Conservation (phyloP, 2,329 filamentous ascomycete species). For the Colletotrichum caudatum region DNA sequence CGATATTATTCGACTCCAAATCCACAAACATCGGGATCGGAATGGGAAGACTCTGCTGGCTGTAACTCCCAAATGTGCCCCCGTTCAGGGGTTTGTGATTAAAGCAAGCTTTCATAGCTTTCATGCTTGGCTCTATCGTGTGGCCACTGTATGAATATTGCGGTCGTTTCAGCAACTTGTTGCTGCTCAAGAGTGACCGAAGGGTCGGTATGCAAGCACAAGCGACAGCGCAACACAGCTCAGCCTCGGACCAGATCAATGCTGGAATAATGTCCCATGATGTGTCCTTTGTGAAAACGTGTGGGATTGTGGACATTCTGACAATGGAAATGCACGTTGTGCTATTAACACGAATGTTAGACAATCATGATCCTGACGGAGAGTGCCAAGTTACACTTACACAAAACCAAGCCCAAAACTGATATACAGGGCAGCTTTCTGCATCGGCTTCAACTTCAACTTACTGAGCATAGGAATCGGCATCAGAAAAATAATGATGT, state of each 20-base stretch:
- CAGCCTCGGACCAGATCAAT: conserved; percentile 28
- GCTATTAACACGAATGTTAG: conserved; percentile 19
- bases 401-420: conserved; percentile 37
- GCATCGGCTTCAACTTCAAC: conserved; percentile 13
- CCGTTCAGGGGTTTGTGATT: conserved; percentile 16
- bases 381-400: neutral
- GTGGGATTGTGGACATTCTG: conserved; percentile 22
- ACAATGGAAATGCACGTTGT: conserved; percentile 32
- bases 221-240: conserved; percentile 33
- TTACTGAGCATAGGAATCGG: conserved; percentile 27
- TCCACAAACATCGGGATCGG: conserved; percentile 1
- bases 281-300: conserved; percentile 25
- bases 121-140: neutral
- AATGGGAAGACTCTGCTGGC: conserved; percentile 23
- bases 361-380: neutral
- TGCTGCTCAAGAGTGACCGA: conserved; percentile 18
- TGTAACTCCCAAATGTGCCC: conserved; percentile 21
- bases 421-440: conserved; percentile 19
- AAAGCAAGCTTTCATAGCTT: neutral
- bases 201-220: conserved; percentile 39
- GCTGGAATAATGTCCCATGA: conserved; percentile 28
- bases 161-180: neutral
- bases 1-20: neutral
- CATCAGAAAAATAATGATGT: conserved; percentile 38
- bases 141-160: neutral